Evolutionary conservation across 306 rosid species (phyloP), one percentile per base, ranked within the genome.

Genomic region (Cicer chorassanicum): DNA sequence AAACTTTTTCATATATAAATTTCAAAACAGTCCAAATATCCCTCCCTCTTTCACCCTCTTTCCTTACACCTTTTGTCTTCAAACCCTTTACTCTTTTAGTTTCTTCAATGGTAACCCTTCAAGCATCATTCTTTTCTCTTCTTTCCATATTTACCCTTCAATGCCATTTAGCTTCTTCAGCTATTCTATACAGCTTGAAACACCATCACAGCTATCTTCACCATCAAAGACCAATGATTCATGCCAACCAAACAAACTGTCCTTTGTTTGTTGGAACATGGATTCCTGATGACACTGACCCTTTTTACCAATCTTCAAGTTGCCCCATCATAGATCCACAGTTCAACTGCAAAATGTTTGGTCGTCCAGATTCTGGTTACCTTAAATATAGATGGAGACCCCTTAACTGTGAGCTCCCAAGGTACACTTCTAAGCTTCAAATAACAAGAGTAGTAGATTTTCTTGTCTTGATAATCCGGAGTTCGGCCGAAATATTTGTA

Each of bases 401-500:
- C 46, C 88, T 92, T 56, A 85, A 92, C 68, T 94, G 99, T 61
- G 97, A 94, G 77, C 97, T 92, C 75, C 99, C 97, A 80, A 91
- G 99, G 99, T 94, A 84, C 40, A 49, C 55, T 29, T 29, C 36
- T 29, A 29, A 29, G 36, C 36, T 29, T 29, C 36, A 29, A 29
- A 29, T 29, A 29, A 29, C 36, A 29, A 29, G 36, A 29, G 4
- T 29, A 29, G 36, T 29, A 29, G 36, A 29, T 29, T 29, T 29
- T 29, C 5, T 3, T 29, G 36, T 29, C 36, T 29, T 29, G 21
- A 19, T 19, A 19, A 19, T 19, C 21, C 1, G 1, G 21, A 19
- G 21, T 19, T 19, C 21, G 21, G 21, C 21, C 21, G 21, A 19
- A 19, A 19, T 1, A 1, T 19, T 19, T 19, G 21, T 19, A 19